Evolutionary conservation across 768 basidiomycete species (phyloP).

Genomic region (Leccinellum luteum): DNA sequence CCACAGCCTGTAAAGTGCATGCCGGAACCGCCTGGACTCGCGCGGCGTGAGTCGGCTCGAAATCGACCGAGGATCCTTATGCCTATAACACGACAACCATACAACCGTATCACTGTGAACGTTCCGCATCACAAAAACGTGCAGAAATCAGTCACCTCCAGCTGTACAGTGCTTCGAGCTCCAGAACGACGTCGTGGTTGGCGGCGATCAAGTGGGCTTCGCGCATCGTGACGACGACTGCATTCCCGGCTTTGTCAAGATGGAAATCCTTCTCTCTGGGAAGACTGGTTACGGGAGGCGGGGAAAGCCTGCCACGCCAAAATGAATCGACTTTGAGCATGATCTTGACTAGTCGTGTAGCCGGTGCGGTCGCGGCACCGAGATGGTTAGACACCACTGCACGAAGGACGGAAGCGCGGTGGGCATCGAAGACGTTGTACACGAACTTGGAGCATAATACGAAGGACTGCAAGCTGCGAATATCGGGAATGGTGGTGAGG

Average conservation of each 20-base stretch:
- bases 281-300: slow-evolving; percentile 5
- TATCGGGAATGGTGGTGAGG: no score
- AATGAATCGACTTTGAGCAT: slow-evolving; percentile 8
- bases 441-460: slow-evolving; percentile 15
- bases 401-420: slow-evolving; percentile 11
- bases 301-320: slow-evolving; percentile 6
- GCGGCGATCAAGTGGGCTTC: slow-evolving; percentile 10
- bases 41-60: slow-evolving; percentile 26
- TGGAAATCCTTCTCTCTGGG: slow-evolving; percentile 11
- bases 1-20: slow-evolving; percentile 31
- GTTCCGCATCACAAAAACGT: background rate
- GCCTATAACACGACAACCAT: slow-evolving; percentile 16
- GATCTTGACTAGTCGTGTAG: slow-evolving; percentile 17
- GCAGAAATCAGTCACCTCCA: slow-evolving; percentile 16
- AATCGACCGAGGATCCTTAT: slow-evolving; percentile 35
- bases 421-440: slow-evolving; percentile 10
- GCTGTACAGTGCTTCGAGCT: slow-evolving; percentile 17
- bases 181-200: slow-evolving; percentile 13
- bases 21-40: slow-evolving; percentile 33
- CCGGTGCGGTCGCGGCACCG: slow-evolving; percentile 4
- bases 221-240: slow-evolving; percentile 2
- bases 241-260: background rate
- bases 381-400: slow-evolving; percentile 15
- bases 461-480: slow-evolving; percentile 7
- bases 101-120: no score